A percentile compares a stretch with the other conserved stretches of the same genome.
phyloP scores from a whole-genome alignment of 2,329 filamentous ascomycete species.

The Trichoderma arundinaceum region DNA sequence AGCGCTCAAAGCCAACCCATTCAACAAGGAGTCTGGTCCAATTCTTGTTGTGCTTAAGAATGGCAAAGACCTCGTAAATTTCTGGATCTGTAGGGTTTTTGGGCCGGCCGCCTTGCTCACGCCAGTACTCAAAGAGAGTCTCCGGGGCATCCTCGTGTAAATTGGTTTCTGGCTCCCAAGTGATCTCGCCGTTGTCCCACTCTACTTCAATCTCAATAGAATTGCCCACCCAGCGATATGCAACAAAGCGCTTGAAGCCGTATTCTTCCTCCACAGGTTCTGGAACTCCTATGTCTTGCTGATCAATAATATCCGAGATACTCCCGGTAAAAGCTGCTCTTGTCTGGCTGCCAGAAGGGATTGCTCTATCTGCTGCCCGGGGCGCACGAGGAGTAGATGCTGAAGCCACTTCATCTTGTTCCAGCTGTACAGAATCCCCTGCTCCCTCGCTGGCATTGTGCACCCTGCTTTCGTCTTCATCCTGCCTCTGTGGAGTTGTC shows the following conservation, averaged over 20 bases:
- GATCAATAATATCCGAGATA: slow-evolving; percentile 6
- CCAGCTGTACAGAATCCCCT: slow-evolving; percentile 10
- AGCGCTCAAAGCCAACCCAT: slow-evolving; percentile 44
- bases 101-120: slow-evolving; percentile 41
- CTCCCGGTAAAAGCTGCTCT: not conserved
- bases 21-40: slow-evolving; percentile 43
- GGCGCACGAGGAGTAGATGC: slow-evolving; percentile 13
- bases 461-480: not conserved
- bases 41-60: slow-evolving; percentile 42
- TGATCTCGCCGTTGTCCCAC: slow-evolving; percentile 41
- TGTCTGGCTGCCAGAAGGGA: not conserved
- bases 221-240: slow-evolving; percentile 42
- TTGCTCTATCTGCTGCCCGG: not conserved
- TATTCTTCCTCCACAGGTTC: slow-evolving; percentile 31
- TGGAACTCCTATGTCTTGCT: not conserved
- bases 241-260: slow-evolving; percentile 37
- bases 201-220: slow-evolving; percentile 42
- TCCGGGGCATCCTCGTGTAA: slow-evolving; percentile 44
- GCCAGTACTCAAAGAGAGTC: slow-evolving; percentile 45
- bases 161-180: slow-evolving; percentile 45
- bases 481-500: not conserved
- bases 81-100: slow-evolving; percentile 41
- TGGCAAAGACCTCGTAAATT: slow-evolving; percentile 44
- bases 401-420: slow-evolving; percentile 12
- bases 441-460: not conserved